Conservation (phyloP, 1,284 basidiomycete species). For the Boletus subluridellus region DNA sequence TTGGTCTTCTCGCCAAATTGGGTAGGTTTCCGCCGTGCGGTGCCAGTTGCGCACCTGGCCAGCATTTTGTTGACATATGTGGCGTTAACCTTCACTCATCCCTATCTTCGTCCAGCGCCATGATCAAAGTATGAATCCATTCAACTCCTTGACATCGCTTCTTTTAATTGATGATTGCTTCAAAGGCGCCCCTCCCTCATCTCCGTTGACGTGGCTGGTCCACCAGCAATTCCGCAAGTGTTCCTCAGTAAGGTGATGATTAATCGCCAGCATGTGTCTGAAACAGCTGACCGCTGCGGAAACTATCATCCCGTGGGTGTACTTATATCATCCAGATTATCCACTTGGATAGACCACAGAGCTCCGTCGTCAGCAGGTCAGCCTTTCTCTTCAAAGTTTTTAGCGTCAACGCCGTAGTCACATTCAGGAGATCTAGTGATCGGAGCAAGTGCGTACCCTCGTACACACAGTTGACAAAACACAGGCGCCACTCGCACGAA, state of each 20-base stretch:
- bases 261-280: neutral
- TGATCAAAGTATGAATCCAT: conserved; percentile 12
- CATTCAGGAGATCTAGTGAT: conserved; percentile 1
- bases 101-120: conserved; percentile 5
- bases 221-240: neutral
- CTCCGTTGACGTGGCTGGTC: conserved; percentile 18
- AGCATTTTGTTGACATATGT: conserved; percentile 13
- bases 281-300: neutral
- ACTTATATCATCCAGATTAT: neutral
- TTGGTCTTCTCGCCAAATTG: neutral
- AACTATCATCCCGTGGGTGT: neutral
- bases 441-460: neutral
- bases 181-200: conserved; percentile 17
- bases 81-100: conserved; percentile 12
- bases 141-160: conserved; percentile 12
- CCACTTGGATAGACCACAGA: neutral
- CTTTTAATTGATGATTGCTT: conserved; percentile 18
- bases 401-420: conserved; percentile 9
- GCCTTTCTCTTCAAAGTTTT: conserved; percentile 8
- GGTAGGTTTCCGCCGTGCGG: neutral
- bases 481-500: conserved; percentile 20
- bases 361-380: neutral
- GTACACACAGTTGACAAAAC: conserved; percentile 1
- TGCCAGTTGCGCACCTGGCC: neutral
- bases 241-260: neutral